These are phyloP conservation scores for Beauveria sp. DNA, from an alignment of 2,329 filamentous ascomycete genomes.

Conservation along the genomic window DNA sequence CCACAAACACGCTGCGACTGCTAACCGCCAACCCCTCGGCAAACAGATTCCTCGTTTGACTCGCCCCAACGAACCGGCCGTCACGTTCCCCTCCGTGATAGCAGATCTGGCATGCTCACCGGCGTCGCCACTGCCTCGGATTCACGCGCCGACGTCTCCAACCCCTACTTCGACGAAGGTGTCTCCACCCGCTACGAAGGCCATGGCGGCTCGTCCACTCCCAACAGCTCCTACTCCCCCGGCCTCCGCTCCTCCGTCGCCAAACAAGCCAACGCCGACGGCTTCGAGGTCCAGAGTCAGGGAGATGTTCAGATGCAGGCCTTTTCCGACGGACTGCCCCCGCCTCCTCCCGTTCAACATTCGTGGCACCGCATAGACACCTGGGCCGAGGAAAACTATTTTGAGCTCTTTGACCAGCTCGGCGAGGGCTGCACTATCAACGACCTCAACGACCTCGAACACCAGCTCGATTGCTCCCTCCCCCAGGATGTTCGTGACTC, in stretches of 20 bases:
- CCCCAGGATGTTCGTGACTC: slow-evolving; percentile 93
- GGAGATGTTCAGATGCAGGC: slow-evolving; percentile 95
- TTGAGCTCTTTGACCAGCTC: slow-evolving; percentile 87
- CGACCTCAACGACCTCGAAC: slow-evolving; percentile 93
- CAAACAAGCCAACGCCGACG: slow-evolving; percentile 53
- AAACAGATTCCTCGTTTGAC: slow-evolving; percentile 79
- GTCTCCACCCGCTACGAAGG: slow-evolving; percentile 40
- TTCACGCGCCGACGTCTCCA: slow-evolving; percentile 76
- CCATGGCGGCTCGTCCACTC: slow-evolving; percentile 41
- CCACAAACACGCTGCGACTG: neutral
- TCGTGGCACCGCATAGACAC: slow-evolving; percentile 92
- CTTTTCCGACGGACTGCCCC: slow-evolving; percentile 85
- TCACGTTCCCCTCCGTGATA: slow-evolving; percentile 81
- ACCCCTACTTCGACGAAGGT: slow-evolving; percentile 68
- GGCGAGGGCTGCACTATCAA: slow-evolving; percentile 88
- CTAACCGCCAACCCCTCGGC: slow-evolving; percentile 17
- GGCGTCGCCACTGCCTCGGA: slow-evolving; percentile 85
- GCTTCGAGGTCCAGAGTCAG: slow-evolving; percentile 61
- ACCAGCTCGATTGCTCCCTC: slow-evolving; percentile 88
- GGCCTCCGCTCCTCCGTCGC: slow-evolving; percentile 76
- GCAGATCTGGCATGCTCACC: slow-evolving; percentile 72
- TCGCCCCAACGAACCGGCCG: slow-evolving; percentile 86
- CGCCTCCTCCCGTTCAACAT: slow-evolving; percentile 77
- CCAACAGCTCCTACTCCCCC: slow-evolving; percentile 76
- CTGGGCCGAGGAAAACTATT: slow-evolving; percentile 93